Base-by-base conservation (phyloP, 306 rosid species). In the Ormosia semicastrata region DNA sequence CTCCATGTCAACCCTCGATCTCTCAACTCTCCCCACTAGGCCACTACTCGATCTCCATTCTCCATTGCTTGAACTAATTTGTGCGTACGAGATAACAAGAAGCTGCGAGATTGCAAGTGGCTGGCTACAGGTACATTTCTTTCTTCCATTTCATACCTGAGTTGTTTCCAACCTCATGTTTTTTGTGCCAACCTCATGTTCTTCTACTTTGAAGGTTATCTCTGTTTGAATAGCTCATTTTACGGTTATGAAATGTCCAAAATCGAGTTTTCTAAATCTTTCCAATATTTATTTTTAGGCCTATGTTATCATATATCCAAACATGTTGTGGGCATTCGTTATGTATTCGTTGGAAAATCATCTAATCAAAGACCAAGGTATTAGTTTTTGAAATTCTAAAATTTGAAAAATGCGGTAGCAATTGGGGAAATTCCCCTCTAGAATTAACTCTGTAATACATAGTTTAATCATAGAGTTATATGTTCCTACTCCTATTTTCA, bases 321-420 rank as follows among this genome's bases (percentile, higher is more conserved):
- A 84, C 97, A 98, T 52, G 88, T 97, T 36, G 92, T 97, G 4
- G 97, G 95, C 56, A 92, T 96, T 85, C 97, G 92, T 39, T 93
- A 96, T 86, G 97, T 91, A 8, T 96, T 93, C 88, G 92, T 93
- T 60, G 98, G 99, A 78, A 96, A 96, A 80, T 88, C 97, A 75
- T 91, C 92, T 56, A 94, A 96, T 85, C 99, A 96, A 88, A 91
- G 98, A 83, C 98, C 99, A n/a, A 92, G 98, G 99, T 96, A 89
- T 30, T 52, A 69, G 41, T 67, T 62, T 66, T 53, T 79, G 71
- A 64, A 64, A 50, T 56, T 17, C 34, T 37, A 37, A 65, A 4
- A 17, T 69, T 53, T 59, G 15, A 15, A 33, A 53, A 15, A 37
- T 15, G 6, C 66, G 10, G 29, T 15, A 43, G 2, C 68, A 43